phyloP scores from a whole-genome alignment of 257 asterid species.

The Rhazya stricta region DNA sequence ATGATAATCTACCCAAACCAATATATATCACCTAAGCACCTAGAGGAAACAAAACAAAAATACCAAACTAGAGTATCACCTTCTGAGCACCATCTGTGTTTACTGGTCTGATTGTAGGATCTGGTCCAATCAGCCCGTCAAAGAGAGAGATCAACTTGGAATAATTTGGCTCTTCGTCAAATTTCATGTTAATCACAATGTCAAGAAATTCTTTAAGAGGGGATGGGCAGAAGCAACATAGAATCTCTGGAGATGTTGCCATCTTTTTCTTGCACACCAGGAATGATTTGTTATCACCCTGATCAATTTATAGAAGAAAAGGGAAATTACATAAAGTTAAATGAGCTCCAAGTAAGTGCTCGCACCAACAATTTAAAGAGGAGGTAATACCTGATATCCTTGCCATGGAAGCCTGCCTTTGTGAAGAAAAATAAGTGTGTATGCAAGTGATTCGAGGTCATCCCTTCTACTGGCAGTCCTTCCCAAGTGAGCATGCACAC shows the following conservation, averaged over 20 bases:
- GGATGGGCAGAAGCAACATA: slow-evolving; percentile 43
- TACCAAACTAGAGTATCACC: slow-evolving; percentile 19
- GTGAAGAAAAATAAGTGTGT: slow-evolving; percentile 44
- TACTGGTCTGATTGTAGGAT: slow-evolving; percentile 43
- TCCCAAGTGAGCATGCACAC: slow-evolving; percentile 51
- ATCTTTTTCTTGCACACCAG: slow-evolving; percentile 43
- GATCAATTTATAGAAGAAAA: slow-evolving; percentile 4
- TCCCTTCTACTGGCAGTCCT: slow-evolving; percentile 54
- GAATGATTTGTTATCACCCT: slow-evolving; percentile 52
- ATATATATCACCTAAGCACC: neutral
- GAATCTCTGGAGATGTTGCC: slow-evolving; percentile 43
- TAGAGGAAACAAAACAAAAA: neutral
- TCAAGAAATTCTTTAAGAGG: slow-evolving; percentile 42
- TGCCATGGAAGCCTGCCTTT: slow-evolving; percentile 51
- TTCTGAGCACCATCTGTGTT: slow-evolving; percentile 50
- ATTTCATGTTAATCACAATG: slow-evolving; percentile 37
- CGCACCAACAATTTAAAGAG: neutral
- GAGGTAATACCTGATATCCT: slow-evolving; percentile 39
- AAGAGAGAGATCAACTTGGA: slow-evolving; percentile 41
- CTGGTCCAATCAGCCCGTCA: slow-evolving; percentile 36
- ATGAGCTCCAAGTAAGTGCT: neutral
- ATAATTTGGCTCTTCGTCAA: slow-evolving; percentile 51
- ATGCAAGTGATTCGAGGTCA: slow-evolving; percentile 49
- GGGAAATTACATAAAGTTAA: neutral
- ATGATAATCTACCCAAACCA: slow-evolving; percentile 22